A percentile compares a stretch with the other conserved stretches of the same genome.
phyloP scores from a whole-genome alignment of 1,139 yeast species.

The Entelexis sorbosivorans region DNA sequence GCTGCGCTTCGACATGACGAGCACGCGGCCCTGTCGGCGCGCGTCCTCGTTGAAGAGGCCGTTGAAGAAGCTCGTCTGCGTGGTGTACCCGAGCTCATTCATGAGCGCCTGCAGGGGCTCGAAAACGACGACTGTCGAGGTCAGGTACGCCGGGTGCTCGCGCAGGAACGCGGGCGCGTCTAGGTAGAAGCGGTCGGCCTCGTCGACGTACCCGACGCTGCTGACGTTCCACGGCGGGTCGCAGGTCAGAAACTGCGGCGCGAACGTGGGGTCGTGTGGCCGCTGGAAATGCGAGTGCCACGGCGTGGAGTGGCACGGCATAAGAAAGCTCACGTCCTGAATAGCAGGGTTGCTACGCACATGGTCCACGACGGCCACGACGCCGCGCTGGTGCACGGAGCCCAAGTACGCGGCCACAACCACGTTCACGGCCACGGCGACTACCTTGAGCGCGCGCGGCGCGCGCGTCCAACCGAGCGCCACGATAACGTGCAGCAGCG shows the following conservation, averaged over 20 bases:
- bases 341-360: conserved; percentile 39
- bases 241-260: conserved; percentile 74
- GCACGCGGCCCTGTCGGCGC: conserved; percentile 66
- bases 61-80: conserved; percentile 54
- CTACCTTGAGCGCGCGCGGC: background rate
- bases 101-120: conserved; percentile 46
- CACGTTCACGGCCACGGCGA: conserved; percentile 31
- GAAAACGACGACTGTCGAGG: conserved; percentile 63
- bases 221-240: conserved; percentile 66
- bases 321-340: conserved; percentile 59
- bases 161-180: conserved; percentile 47
- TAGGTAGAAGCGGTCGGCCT: conserved; percentile 72
- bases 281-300: conserved; percentile 80
- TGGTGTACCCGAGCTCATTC: conserved; percentile 36
- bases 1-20: conserved; percentile 34
- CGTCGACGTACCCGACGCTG: conserved; percentile 50
- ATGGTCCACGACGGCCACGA: conserved; percentile 50
- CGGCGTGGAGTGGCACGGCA: conserved; percentile 97
- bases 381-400: conserved; percentile 73
- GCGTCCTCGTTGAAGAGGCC: conserved; percentile 79
- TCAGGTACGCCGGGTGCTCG: conserved; percentile 42
- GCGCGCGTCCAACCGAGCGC: conserved; percentile 9
- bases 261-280: conserved; percentile 30
- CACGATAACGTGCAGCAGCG: conserved; percentile 42
- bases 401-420: conserved; percentile 46